Base-by-base conservation (phyloP, 208 protist genomes). In the Acanthamoeba healyi region DNA sequence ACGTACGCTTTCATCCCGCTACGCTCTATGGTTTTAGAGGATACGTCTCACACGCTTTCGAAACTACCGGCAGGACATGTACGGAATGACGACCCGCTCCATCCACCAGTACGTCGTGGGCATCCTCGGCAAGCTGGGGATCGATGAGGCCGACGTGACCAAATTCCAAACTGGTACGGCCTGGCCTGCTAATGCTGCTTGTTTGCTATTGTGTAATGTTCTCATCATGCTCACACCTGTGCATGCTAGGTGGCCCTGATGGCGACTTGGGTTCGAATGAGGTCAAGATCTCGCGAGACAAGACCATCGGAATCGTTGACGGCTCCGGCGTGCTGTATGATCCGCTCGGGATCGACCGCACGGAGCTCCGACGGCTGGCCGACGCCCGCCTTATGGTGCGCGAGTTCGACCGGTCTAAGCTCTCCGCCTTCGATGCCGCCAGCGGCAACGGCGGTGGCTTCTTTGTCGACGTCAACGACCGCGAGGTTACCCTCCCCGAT, bases 221-320 rank as follows among this genome's bases (percentile, higher is more conserved):
- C 7, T 49, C 12, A 24, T 87, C 36, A n/a, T n/a, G n/a, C n/a
- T n/a, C n/a, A n/a, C n/a, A n/a, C n/a, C n/a, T n/a, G n/a, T n/a
- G n/a, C n/a, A n/a, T n/a, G 42, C 14, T 42, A 88, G 98, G 99
- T 92, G 99, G 99, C 38, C 99, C 99, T 46, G 98, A 99, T 93
- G 99, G 99, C 82, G 99, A 99, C 96, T 96, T 99, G 32, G 99
- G 98, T 94, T 98, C 96, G 44, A 99, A 99, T 96, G 98, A 99
- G 95, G 98, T 99, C 95, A 96, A 98, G 94, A 97, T 98, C 44
- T 99, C 98, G 88, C 98, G 97, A 61, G 98, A 99, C 94, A 98
- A 98, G 91, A 98, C 98, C 93, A 96, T 98, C 79, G 98, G 96
- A 70, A 98, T 99, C 92, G 98, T 99, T 12, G 99, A 99, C 94